Conservation (phyloP, 2,329 filamentous ascomycete genomes). For the Teratosphaeria gauchensis region DNA sequence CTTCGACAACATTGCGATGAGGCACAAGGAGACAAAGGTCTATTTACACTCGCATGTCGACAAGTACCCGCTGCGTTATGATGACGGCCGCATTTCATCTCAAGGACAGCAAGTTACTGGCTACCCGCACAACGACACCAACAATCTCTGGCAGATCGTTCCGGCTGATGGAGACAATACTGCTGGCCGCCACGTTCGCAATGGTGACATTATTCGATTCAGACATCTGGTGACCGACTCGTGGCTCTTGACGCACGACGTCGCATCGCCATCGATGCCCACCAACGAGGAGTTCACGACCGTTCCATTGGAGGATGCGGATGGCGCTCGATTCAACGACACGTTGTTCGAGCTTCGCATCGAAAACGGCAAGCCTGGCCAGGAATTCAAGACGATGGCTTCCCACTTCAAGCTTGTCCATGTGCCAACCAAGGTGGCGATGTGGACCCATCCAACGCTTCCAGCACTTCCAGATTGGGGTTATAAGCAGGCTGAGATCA, state of each 20-base stretch:
- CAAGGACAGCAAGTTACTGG: conserved; percentile 96
- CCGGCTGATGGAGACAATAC: conserved; percentile 51
- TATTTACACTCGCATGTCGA: conserved; percentile 92
- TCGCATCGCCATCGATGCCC: conserved; percentile 89
- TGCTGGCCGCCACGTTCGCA: conserved; percentile 58
- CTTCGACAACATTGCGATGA: conserved; percentile 76
- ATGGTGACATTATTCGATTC: conserved; percentile 78
- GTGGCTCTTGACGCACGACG: conserved; percentile 85
- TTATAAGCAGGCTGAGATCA: conserved; percentile 96
- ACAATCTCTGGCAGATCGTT: conserved; percentile 95
- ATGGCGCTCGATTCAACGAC: conserved; percentile 68
- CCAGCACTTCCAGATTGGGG: conserved; percentile 88
- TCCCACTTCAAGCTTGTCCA: conserved; percentile 95
- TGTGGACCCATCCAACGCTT: conserved; percentile 88
- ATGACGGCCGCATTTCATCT: conserved; percentile 92
- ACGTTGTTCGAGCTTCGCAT: conserved; percentile 89
- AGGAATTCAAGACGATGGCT: conserved; percentile 82
- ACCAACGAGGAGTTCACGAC: conserved; percentile 99
- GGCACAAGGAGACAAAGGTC: conserved; percentile 94
- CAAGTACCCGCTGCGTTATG: conserved; percentile 84
- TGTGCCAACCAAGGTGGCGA: conserved; percentile 87
- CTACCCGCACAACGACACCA: conserved; percentile 96
- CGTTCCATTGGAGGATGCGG: conserved; percentile 60
- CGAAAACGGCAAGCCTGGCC: conserved; percentile 69
- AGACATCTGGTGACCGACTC: conserved; percentile 79